phyloP scores from a whole-genome alignment of 2,329 filamentous ascomycete genomes.

The Fusarium euwallaceae region DNA sequence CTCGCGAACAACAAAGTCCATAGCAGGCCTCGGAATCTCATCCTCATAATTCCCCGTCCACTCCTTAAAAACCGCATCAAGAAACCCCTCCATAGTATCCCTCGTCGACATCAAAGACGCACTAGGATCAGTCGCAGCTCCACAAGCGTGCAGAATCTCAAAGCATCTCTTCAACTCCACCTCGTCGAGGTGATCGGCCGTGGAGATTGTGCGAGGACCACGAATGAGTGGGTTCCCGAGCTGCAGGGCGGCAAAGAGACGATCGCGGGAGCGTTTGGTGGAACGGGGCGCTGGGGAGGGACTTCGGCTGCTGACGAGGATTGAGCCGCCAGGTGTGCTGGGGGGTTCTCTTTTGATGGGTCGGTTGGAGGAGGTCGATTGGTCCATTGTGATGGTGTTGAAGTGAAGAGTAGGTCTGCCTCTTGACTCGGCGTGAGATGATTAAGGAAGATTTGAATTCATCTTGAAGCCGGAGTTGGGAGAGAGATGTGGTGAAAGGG shows the following conservation, averaged over 20 bases:
- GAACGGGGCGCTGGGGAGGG: slow-evolving; percentile 31
- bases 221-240: slow-evolving; percentile 34
- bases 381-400: neutral
- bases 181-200: slow-evolving; percentile 46
- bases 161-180: slow-evolving; percentile 49
- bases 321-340: neutral
- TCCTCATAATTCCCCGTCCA: slow-evolving; percentile 39
- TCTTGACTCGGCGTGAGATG: neutral
- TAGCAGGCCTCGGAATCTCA: slow-evolving; percentile 35
- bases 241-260: slow-evolving; percentile 46
- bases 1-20: slow-evolving; percentile 49
- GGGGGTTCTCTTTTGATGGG: slow-evolving; percentile 14
- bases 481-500: neutral
- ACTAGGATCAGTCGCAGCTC: slow-evolving; percentile 41
- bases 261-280: slow-evolving; percentile 30
- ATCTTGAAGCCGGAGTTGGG: neutral
- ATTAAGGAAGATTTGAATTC: neutral
- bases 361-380: neutral
- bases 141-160: slow-evolving; percentile 51
- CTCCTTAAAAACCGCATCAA: slow-evolving; percentile 48
- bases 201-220: slow-evolving; percentile 34
- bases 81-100: slow-evolving; percentile 50
- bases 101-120: slow-evolving; percentile 43
- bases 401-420: neutral
- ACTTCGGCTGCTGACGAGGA: slow-evolving; percentile 30